Percentiles rank a stretch among this genome's conserved stretches.
Conservation (phyloP, 805 yeast genomes). For the Blastobotrys americana region DNA sequence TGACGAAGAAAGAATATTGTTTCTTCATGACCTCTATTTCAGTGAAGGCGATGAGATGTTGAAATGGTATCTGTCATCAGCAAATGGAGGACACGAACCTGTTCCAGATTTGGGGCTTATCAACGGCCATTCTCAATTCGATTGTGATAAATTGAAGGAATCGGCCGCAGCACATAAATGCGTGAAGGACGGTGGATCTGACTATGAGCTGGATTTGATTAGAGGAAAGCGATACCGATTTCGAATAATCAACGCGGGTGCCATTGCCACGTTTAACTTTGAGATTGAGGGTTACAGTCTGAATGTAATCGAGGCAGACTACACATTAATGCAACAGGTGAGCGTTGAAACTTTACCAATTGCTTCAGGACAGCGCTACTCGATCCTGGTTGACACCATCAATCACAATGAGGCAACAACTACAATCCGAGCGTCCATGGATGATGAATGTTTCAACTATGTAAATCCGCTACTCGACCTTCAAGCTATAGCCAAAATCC, state of each 20-base stretch:
- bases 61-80: conserved; percentile 34
- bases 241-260: conserved; percentile 28
- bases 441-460: conserved; percentile 56
- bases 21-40: conserved; percentile 38
- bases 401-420: conserved; percentile 11
- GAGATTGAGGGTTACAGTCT: conserved; percentile 24
- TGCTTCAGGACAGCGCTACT: conserved; percentile 78
- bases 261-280: conserved; percentile 26
- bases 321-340: conserved; percentile 21
- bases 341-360: conserved; percentile 21
- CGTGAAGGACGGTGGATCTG: conserved; percentile 9
- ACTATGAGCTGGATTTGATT: conserved; percentile 9
- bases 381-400: conserved; percentile 48
- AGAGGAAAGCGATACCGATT: conserved; percentile 14
- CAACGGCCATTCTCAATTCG: conserved; percentile 33
- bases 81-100: conserved; percentile 34
- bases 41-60: conserved; percentile 30
- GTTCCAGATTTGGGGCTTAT: conserved; percentile 36
- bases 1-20: conserved; percentile 30
- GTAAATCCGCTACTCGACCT: conserved; percentile 35
- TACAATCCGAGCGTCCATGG: conserved; percentile 23
- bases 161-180: background rate
- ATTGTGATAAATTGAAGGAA: conserved; percentile 14
- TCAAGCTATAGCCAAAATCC: conserved; percentile 38
- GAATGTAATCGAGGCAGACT: conserved; percentile 30